phyloP scores from a whole-genome alignment of 345 rosid genomes.

The Clausena lansium region DNA sequence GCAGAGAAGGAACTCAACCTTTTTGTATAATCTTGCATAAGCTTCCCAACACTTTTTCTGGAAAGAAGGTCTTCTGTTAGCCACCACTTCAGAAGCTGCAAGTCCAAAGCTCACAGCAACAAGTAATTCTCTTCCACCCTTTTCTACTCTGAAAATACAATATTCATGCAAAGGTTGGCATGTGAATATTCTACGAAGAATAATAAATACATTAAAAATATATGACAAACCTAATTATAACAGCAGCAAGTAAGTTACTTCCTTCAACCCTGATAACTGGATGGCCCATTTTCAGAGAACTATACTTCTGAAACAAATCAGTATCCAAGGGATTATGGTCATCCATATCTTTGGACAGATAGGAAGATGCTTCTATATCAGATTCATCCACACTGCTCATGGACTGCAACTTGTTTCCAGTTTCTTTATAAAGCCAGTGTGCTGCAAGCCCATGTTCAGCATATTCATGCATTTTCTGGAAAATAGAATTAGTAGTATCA shows the following conservation, averaged over 20 bases:
- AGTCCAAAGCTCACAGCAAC: conserved; percentile 75
- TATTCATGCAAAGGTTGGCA: conserved; percentile 1
- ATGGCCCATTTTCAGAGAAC: conserved; percentile 60
- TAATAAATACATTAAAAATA: neutral
- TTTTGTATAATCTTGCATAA: conserved; percentile 64
- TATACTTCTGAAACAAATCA: conserved; percentile 44
- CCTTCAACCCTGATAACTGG: conserved; percentile 72
- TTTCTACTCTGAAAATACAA: conserved; percentile 49
- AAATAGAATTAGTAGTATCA: conserved; percentile 3
- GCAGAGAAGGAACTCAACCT: conserved; percentile 37
- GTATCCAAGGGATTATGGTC: conserved; percentile 34
- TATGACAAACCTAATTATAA: conserved; percentile 45
- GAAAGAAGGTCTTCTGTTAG: conserved; percentile 64
- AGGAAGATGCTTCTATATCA: conserved; percentile 39
- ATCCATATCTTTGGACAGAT: conserved; percentile 36
- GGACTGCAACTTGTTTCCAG: conserved; percentile 40
- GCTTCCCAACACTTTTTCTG: conserved; percentile 69
- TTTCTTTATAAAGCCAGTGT: conserved; percentile 86
- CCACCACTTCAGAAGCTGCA: conserved; percentile 72
- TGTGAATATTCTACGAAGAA: neutral
- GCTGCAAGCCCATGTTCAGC: conserved; percentile 87
- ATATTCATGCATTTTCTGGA: conserved; percentile 71
- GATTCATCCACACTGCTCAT: conserved; percentile 39
- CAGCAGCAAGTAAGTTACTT: conserved; percentile 76
- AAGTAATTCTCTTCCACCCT: conserved; percentile 62